Conservation (phyloP, 1,284 basidiomycete genomes). For the Fistulina hepatica region DNA sequence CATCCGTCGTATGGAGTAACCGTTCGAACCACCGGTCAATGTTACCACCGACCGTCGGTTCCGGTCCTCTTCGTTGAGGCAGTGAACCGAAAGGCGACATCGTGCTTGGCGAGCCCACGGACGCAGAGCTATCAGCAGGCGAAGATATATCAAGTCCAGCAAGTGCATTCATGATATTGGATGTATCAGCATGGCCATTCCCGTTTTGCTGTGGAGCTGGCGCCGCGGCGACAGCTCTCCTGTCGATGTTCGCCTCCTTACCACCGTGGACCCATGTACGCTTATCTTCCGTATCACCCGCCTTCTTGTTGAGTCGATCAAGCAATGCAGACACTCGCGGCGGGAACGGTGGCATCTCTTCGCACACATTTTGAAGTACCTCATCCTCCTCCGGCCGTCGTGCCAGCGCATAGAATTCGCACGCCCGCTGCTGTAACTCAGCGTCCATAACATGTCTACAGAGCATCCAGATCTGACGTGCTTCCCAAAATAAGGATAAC, state of each 20-base stretch:
- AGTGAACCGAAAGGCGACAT: slow-evolving; percentile 21
- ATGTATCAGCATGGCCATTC: slow-evolving; percentile 23
- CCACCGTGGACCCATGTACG: slow-evolving; percentile 94
- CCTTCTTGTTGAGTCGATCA: slow-evolving; percentile 78
- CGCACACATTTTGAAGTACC: slow-evolving; percentile 87
- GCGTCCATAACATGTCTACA: slow-evolving; percentile 96
- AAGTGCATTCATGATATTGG: slow-evolving; percentile 66
- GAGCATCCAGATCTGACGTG: too few relatives aligned
- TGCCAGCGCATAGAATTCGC: slow-evolving; percentile 88
- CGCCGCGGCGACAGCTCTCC: slow-evolving; percentile 38
- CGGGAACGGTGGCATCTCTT: slow-evolving; percentile 98
- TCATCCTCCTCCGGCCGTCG: slow-evolving; percentile 81
- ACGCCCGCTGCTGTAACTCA: slow-evolving; percentile 95
- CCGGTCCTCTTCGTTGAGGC: slow-evolving; percentile 21
- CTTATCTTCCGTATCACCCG: slow-evolving; percentile 86
- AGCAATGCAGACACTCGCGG: slow-evolving; percentile 87
- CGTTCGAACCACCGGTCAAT: slow-evolving; percentile 88
- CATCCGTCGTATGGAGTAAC: slow-evolving; percentile 71
- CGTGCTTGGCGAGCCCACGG: slow-evolving; percentile 8
- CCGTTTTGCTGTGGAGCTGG: slow-evolving; percentile 21
- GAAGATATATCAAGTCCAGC: slow-evolving; percentile 71
- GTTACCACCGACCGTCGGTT: slow-evolving; percentile 54
- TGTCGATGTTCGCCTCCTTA: slow-evolving; percentile 80
- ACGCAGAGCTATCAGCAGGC: slow-evolving; percentile 21
- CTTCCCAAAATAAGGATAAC: too few relatives aligned